phyloP scores from a whole-genome alignment of 179 eudicot species.

The Kewa caespitosa region DNA sequence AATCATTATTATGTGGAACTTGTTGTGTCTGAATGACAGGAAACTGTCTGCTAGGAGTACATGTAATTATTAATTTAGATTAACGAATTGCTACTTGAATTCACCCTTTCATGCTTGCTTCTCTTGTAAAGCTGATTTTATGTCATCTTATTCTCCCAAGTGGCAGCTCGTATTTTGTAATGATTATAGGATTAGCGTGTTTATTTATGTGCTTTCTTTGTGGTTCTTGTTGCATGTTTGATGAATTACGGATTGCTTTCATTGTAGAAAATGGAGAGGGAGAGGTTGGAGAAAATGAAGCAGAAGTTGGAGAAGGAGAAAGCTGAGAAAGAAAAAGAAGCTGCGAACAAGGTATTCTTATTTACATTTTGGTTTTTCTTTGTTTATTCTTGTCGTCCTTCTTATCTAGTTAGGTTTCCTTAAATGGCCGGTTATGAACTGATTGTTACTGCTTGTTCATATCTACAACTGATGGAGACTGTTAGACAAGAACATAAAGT shows the following conservation, averaged over 20 bases:
- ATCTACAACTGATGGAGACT: not conserved
- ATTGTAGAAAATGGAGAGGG: constrained; percentile 69
- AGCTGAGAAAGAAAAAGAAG: constrained; percentile 41
- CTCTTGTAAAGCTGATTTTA: too few species aligned
- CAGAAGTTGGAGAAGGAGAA: constrained; percentile 49
- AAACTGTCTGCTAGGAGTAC: too few species aligned
- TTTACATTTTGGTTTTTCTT: not conserved
- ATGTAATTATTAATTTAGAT: too few species aligned
- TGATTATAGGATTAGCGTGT: too few species aligned
- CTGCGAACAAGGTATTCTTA: constrained; percentile 41
- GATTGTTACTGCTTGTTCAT: not conserved
- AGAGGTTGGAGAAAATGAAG: constrained; percentile 55
- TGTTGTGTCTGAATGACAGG: too few species aligned
- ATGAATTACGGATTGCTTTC: not conserved
- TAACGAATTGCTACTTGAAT: too few species aligned
- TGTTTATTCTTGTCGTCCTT: not conserved
- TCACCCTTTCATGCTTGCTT: too few species aligned
- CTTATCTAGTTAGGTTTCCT: not conserved
- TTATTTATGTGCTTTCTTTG: too few species aligned
- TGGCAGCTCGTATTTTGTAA: too few species aligned
- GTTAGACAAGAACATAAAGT: not conserved
- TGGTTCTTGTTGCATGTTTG: too few species aligned
- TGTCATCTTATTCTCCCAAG: too few species aligned
- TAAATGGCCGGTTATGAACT: not conserved
- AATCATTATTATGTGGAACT: too few species aligned